These are phyloP conservation scores for Cryptococcus sp. DNA, from an alignment of 1,284 basidiomycete genomes.

Conservation along the genomic window DNA sequence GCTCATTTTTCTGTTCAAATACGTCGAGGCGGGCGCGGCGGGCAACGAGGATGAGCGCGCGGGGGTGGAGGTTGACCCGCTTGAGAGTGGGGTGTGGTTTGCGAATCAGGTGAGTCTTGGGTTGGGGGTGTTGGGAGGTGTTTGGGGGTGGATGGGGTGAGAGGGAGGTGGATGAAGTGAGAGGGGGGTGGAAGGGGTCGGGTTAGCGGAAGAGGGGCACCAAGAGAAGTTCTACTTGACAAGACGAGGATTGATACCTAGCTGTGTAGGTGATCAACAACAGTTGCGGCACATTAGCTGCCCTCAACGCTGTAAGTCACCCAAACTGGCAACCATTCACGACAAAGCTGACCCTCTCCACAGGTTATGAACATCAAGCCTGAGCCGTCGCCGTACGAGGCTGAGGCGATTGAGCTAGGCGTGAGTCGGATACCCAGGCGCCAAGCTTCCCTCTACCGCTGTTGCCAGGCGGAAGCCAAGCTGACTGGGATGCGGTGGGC, in stretches of 20 bases:
- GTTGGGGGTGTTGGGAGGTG: too few species aligned
- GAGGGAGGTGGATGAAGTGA: background rate
- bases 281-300: slow-evolving; percentile 85
- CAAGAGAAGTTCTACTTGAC: background rate
- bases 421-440: slow-evolving; percentile 23
- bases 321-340: too few species aligned
- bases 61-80: slow-evolving; percentile 57
- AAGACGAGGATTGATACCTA: background rate
- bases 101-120: slow-evolving; percentile 63
- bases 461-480: background rate
- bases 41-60: slow-evolving; percentile 49
- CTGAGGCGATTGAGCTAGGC: slow-evolving; percentile 59
- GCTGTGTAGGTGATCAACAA: slow-evolving; percentile 72
- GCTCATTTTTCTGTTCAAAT: slow-evolving; percentile 91
- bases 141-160: too few species aligned
- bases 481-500: background rate
- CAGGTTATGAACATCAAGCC: slow-evolving; percentile 72
- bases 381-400: slow-evolving; percentile 15
- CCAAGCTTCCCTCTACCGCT: too few species aligned
- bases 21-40: slow-evolving; percentile 57
- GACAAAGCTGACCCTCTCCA: too few species aligned
- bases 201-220: background rate
- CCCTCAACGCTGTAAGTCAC: slow-evolving; percentile 68
- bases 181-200: background rate
- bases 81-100: slow-evolving; percentile 77